Percentiles rank a stretch among this genome's conserved stretches.
Conservation (phyloP, 768 basidiomycete species). For the Steccherinum ochraceum region DNA sequence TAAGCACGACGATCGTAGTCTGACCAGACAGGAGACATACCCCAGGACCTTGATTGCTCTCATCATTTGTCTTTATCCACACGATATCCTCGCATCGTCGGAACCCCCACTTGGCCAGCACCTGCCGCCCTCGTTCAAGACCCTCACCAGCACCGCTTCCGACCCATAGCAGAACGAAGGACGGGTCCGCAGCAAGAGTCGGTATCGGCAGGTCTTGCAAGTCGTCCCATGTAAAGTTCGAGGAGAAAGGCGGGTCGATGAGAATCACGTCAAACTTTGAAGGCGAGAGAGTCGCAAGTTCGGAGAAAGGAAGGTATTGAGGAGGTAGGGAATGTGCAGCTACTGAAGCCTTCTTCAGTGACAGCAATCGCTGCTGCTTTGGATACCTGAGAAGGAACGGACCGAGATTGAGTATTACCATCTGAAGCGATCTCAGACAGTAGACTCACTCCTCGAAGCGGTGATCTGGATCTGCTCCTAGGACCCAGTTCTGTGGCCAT, state of each 20-base stretch:
- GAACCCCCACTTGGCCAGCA: slow-evolving; percentile 92
- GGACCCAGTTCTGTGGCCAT: slow-evolving; percentile 91
- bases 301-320: slow-evolving; percentile 58
- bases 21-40: slow-evolving; percentile 38
- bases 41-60: slow-evolving; percentile 65
- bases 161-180: slow-evolving; percentile 95
- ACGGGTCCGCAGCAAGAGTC: slow-evolving; percentile 80
- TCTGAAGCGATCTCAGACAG: slow-evolving; percentile 2
- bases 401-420: background rate
- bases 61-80: slow-evolving; percentile 91
- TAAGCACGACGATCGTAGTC: too few relatives aligned
- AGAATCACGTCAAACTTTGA: slow-evolving; percentile 88
- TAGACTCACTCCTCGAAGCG: slow-evolving; percentile 91
- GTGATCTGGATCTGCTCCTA: slow-evolving; percentile 81
- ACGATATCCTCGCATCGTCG: slow-evolving; percentile 96
- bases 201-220: slow-evolving; percentile 80
- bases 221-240: slow-evolving; percentile 80
- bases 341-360: slow-evolving; percentile 77
- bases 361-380: slow-evolving; percentile 80
- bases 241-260: slow-evolving; percentile 85
- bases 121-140: slow-evolving; percentile 84
- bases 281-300: slow-evolving; percentile 49
- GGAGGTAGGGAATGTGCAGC: slow-evolving; percentile 65
- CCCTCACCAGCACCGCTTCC: slow-evolving; percentile 88
- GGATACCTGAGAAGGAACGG: slow-evolving; percentile 79